These are phyloP conservation scores for Basidiobolus heterosporus DNA, from an alignment of 371 early-diverging fungal species.

Conservation along the genomic window DNA sequence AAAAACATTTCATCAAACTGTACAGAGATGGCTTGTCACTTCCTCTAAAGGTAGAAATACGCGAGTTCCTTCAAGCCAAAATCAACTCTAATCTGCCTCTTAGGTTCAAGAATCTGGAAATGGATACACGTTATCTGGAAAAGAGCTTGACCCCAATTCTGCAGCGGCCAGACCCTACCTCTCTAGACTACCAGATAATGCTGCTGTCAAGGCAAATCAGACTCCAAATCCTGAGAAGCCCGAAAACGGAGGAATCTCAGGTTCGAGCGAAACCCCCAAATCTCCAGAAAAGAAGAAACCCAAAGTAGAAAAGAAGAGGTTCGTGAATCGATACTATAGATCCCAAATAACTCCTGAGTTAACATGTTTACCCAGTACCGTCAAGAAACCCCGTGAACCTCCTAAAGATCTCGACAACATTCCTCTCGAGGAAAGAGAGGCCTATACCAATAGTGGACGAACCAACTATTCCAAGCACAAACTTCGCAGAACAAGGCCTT, in stretches of 20 bases:
- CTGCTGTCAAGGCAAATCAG: no score
- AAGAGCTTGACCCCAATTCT: slow-evolving; percentile 69
- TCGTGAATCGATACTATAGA: no score
- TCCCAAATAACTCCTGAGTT: no score
- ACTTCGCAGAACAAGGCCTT: slow-evolving; percentile 16
- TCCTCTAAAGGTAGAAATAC: slow-evolving; percentile 41
- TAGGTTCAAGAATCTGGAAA: slow-evolving; percentile 55
- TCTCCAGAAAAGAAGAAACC: slow-evolving; percentile 1
- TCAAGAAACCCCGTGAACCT: no score
- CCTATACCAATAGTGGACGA: slow-evolving; percentile 8
- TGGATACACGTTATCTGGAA: slow-evolving; percentile 78
- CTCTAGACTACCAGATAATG: slow-evolving; percentile 7
- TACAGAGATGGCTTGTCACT: slow-evolving; percentile 62
- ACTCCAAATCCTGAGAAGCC: slow-evolving; percentile 9
- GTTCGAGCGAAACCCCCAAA: background rate
- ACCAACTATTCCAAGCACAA: slow-evolving; percentile 27
- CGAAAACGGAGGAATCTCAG: slow-evolving; percentile 7
- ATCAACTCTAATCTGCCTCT: background rate
- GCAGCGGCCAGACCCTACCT: slow-evolving; percentile 72
- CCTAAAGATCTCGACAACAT: no score
- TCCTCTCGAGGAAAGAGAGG: no score
- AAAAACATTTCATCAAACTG: slow-evolving; percentile 78
- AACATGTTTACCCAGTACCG: no score
- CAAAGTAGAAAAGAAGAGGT: no score
- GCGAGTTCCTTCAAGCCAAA: background rate